Conservation (phyloP, 1,139 yeast species). For the Lodderomyces orthopsilosis region DNA sequence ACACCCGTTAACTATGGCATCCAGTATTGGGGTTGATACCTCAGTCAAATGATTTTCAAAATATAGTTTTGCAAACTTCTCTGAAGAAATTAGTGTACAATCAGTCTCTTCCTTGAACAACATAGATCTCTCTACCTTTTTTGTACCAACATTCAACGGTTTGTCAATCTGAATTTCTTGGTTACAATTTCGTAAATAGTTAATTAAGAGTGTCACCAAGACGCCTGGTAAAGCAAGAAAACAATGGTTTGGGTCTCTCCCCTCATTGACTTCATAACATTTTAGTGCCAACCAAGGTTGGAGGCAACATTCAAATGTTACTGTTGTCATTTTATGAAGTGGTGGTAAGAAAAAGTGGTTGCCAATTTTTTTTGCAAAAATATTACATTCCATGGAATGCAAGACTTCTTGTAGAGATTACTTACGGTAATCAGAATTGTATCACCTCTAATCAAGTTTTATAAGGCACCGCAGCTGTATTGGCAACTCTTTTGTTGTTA, state of each 20-base stretch:
- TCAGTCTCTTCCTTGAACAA: not conserved
- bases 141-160: not conserved
- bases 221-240: not conserved
- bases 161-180: not conserved
- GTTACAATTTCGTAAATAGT: not conserved
- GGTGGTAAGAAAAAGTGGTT: constrained; percentile 4
- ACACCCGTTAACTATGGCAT: not conserved
- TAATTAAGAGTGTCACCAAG: not conserved
- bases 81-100: not conserved
- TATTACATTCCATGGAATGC: not conserved
- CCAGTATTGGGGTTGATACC: not conserved
- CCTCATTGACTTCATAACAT: not conserved
- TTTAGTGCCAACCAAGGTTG: constrained; percentile 6
- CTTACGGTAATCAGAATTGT: no score
- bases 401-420: no score
- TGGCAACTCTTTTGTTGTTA: not conserved
- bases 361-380: not conserved
- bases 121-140: not conserved
- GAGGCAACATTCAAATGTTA: constrained; percentile 8
- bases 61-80: not conserved
- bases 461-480: no score
- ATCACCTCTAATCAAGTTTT: no score
- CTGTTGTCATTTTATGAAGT: not conserved
- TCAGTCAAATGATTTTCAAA: not conserved
- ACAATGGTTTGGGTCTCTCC: not conserved